Base-by-base conservation (phyloP, 768 basidiomycete genomes). In the Pluteus cervinus region DNA sequence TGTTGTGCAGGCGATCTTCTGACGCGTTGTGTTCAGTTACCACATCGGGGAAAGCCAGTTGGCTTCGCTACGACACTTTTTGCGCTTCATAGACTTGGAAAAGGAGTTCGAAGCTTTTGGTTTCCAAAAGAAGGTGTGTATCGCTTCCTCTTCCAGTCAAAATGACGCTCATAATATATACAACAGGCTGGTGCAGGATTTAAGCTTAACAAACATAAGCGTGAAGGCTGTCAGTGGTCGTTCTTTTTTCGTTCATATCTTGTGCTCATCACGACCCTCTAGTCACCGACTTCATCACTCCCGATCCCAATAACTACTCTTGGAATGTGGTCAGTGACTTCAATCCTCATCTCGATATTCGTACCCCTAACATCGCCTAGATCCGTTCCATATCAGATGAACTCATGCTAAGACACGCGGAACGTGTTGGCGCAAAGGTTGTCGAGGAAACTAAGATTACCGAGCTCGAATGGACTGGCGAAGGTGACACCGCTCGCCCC, bases 171-270 rank as follows among this genome's bases (percentile, higher is more conserved):
- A 14, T 21, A 28, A 33, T 23, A 24, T 8, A n/a, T n/a, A n/a
- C n/a, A n/a, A n/a, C 49, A 81, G 78, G 73, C 74, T 1, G 79
- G 79, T 20, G 73, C 73, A 28, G 73, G 73, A 3, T 61, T 81
- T 55, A 81, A 81, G 48, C 65, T 82, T 36, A 69, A 66, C 26
- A 68, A 69, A 32, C 63, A 55, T 45, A 76, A 72, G 48, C 65
- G 58, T 4, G 79, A 80, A 54, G 74, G 69, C 29, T 80, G 78
- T 79, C 48, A 44, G 77, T 57, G 25, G 18, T 5, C 33, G 1
- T 29, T 23, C 18, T 21, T n/a, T 7, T 1, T 6, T 7, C 2
- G 15, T 37, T 36, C 12, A 25, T 29, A 24, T 23, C 14, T 8
- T 5, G 24, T 29, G 1, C 20, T 20, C 12, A 16, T 34, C 33